phyloP scores from a whole-genome alignment of 1,139 yeast genomes.

The Yamadazyma songkhlaensis region DNA sequence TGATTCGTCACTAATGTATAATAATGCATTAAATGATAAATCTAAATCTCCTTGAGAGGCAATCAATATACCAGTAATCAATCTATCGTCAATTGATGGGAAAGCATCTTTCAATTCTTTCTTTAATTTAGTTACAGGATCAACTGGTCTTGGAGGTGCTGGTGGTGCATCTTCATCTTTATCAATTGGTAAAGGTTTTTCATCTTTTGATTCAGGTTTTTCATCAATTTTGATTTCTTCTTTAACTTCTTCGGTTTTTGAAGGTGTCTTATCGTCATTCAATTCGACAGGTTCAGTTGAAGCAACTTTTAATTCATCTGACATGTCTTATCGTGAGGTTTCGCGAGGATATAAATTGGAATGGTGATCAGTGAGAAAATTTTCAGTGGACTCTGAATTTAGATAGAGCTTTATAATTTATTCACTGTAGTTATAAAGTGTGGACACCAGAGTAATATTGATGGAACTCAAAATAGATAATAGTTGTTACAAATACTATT shows the following conservation, averaged over 20 bases:
- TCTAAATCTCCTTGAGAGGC: constrained; percentile 82
- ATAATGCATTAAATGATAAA: constrained; percentile 83
- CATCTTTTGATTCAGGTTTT: constrained; percentile 4
- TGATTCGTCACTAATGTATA: constrained; percentile 74
- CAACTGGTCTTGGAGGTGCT: constrained; percentile 68
- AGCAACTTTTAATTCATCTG: constrained; percentile 30
- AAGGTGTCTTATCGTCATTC: constrained; percentile 9
- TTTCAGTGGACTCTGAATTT: constrained; percentile 38
- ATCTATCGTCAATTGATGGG: constrained; percentile 68
- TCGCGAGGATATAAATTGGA: constrained; percentile 1
- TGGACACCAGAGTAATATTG: constrained; percentile 25
- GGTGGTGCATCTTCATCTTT: constrained; percentile 49
- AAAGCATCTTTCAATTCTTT: constrained; percentile 74
- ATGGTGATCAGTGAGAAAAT: constrained; percentile 1
- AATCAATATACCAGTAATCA: constrained; percentile 74
- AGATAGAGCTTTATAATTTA: constrained; percentile 51
- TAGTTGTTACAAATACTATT: not conserved
- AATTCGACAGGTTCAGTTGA: constrained; percentile 35
- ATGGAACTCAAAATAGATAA: not conserved
- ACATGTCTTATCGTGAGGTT: constrained; percentile 8
- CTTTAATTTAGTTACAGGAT: constrained; percentile 53
- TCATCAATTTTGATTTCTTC: constrained; percentile 9
- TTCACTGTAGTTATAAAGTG: constrained; percentile 43
- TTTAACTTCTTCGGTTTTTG: not conserved
- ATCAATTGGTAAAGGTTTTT: constrained; percentile 7